Evolutionary conservation across 805 yeast genomes (phyloP).

Genomic region (Starmerella bacillaris): DNA sequence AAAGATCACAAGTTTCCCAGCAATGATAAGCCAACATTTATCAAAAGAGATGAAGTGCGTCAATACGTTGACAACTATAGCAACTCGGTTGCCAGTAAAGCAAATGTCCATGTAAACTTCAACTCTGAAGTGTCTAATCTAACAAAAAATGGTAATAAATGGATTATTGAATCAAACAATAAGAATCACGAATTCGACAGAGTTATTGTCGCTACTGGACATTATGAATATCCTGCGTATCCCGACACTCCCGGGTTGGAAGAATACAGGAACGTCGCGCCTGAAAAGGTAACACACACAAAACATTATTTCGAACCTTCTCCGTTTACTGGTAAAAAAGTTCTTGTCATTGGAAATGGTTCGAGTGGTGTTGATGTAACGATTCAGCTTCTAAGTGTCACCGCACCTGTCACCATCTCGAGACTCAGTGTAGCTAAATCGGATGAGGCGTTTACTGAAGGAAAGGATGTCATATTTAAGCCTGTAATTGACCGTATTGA

Average conservation of each 20-base stretch:
- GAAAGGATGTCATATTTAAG: conserved; percentile 27
- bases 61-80: conserved; percentile 43
- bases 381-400: conserved; percentile 34
- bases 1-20: conserved; percentile 33
- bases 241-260: conserved; percentile 40
- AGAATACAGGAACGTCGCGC: conserved; percentile 23
- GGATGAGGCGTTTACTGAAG: conserved; percentile 21
- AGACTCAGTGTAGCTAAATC: conserved; percentile 29
- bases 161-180: conserved; percentile 29
- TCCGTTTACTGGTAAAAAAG: conserved; percentile 29
- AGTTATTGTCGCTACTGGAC: conserved; percentile 47
- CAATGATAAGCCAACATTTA: conserved; percentile 33
- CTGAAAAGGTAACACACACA: conserved; percentile 32
- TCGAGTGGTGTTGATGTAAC: conserved; percentile 65
- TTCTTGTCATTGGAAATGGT: conserved; percentile 56
- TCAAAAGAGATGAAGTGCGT: conserved; percentile 42
- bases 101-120: conserved; percentile 25
- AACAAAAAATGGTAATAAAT: conserved; percentile 22
- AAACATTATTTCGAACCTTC: conserved; percentile 35
- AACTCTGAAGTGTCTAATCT: conserved; percentile 33
- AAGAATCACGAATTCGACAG: conserved; percentile 31
- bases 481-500: conserved; percentile 21
- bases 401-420: conserved; percentile 32
- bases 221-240: conserved; percentile 40
- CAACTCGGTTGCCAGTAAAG: conserved; percentile 23